Conservation (phyloP, 805 yeast species). For the Wickerhamiella kurtzmanii region DNA sequence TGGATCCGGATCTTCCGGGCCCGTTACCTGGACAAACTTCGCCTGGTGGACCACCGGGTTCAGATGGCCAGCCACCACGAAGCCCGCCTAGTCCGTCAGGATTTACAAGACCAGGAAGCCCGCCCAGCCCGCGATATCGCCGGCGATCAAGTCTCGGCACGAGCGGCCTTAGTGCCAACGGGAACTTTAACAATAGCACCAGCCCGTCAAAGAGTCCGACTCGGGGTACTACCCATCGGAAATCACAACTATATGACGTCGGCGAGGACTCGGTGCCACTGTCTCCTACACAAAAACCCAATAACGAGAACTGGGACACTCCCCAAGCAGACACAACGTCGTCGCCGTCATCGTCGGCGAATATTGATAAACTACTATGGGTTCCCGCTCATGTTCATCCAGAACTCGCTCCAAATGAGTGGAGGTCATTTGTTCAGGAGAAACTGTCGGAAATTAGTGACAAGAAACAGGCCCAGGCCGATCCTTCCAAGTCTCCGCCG, state of each 20-base stretch:
- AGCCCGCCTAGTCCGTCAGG: not conserved
- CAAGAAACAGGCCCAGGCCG: constrained; percentile 10
- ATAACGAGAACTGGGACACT: not conserved
- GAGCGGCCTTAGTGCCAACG: not conserved
- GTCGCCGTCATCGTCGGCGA: constrained; percentile 1
- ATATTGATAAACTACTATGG: constrained; percentile 48
- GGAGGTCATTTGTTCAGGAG: constrained; percentile 30
- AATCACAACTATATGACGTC: not conserved
- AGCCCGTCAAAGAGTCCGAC: not conserved
- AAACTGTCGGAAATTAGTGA: constrained; percentile 27
- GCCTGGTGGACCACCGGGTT: not conserved
- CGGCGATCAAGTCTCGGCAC: not conserved
- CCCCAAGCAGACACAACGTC: constrained; percentile 3
- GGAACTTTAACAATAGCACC: not conserved
- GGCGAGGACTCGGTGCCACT: not conserved
- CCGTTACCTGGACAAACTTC: not conserved
- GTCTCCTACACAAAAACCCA: not conserved
- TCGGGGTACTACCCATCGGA: not conserved
- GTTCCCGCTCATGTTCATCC: constrained; percentile 94
- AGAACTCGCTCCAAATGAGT: constrained; percentile 81
- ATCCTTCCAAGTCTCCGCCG: not conserved
- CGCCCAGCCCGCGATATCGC: not conserved
- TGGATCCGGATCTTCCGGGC: constrained; percentile 30
- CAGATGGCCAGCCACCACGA: not conserved
- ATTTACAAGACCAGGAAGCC: not conserved